Base-by-base conservation (phyloP, 2,329 filamentous ascomycete species). In the Purpureocillium lavendulum region DNA sequence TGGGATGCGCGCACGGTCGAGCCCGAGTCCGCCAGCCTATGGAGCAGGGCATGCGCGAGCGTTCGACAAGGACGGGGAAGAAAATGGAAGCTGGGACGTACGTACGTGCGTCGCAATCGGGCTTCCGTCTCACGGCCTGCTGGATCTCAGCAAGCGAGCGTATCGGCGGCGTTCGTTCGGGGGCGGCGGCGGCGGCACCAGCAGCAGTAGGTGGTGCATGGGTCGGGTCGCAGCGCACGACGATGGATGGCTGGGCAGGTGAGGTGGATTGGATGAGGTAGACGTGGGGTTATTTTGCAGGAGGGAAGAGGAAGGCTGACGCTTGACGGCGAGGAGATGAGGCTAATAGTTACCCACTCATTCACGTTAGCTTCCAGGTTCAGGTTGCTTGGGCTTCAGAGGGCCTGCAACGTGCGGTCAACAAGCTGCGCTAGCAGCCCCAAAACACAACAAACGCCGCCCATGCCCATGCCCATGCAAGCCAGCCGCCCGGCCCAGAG, bases 301-400 rank as follows among this genome's bases (percentile, higher is more conserved):
- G 44, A 46, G 40, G 34, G 35, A 40, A 40, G 43, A 39, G 21
- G 21, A 46, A 45, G 41, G 44, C 44, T 45, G 41, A 36, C 36
- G 35, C 16, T 30, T 16, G 26, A 29, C 30, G 35, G 21, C 21
- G 21, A 26, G 13, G 26, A 11, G 35, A 18, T 14, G 39, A 45
- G 39, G 41, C 44, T 40, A 38, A 36, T 36, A 26, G 6, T 10
- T 10, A 26, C 21, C 21, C n/a, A n/a, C n/a, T 26, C 21, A 26
- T 10, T 26, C 21, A 26, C 21, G 21, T 26, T 26, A 26, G 21
- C 21, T n/a, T n/a, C n/a, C n/a, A n/a, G n/a, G n/a, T n/a, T n/a
- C n/a, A n/a, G n/a, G n/a, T n/a, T n/a, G n/a, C n/a, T 26, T 26
- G 21, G 21, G 21, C 21, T 26, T 26, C 21, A 26, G 21, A 26